These are phyloP conservation scores for Colletotrichum nymphaeae DNA, from an alignment of 2,329 filamentous ascomycete genomes.

Conservation along the genomic window DNA sequence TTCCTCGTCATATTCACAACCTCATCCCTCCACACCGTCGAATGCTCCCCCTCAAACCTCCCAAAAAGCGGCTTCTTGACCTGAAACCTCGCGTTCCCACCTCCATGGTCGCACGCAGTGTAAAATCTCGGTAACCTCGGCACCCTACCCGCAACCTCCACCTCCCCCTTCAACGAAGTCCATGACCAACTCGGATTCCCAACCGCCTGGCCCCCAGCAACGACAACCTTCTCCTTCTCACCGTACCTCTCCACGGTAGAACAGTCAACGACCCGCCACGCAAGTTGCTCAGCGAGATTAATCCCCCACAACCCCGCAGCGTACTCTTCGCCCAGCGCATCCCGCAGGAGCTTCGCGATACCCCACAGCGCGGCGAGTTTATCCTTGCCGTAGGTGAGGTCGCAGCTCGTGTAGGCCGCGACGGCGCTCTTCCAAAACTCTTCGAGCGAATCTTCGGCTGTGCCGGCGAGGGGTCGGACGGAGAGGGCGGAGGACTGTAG, in stretches of 20 bases:
- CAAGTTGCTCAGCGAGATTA: slow-evolving; percentile 36
- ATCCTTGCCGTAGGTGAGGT: slow-evolving; percentile 34
- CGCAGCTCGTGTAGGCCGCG: slow-evolving; percentile 36
- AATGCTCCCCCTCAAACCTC: slow-evolving; percentile 1
- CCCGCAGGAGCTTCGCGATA: slow-evolving; percentile 31
- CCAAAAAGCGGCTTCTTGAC: slow-evolving; percentile 1
- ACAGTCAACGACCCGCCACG: slow-evolving; percentile 28
- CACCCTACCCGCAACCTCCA: background rate
- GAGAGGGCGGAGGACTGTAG: slow-evolving; percentile 6
- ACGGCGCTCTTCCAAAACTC: slow-evolving; percentile 38
- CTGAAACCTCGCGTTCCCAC: background rate
- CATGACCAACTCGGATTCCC: slow-evolving; percentile 17
- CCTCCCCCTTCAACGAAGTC: background rate
- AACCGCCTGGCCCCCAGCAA: background rate
- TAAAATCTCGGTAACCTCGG: background rate
- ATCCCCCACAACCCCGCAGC: slow-evolving; percentile 36
- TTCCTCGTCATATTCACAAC: background rate
- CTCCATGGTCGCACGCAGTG: background rate
- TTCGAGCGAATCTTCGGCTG: slow-evolving; percentile 4
- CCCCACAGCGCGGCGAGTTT: slow-evolving; percentile 37
- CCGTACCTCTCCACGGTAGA: too few relatives aligned
- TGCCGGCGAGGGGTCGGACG: background rate
- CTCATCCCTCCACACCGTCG: background rate
- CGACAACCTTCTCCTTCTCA: background rate
- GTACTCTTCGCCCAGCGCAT: slow-evolving; percentile 18